Base-by-base conservation (phyloP, 2,329 filamentous ascomycete species). In the Verticillium tricorpus region DNA sequence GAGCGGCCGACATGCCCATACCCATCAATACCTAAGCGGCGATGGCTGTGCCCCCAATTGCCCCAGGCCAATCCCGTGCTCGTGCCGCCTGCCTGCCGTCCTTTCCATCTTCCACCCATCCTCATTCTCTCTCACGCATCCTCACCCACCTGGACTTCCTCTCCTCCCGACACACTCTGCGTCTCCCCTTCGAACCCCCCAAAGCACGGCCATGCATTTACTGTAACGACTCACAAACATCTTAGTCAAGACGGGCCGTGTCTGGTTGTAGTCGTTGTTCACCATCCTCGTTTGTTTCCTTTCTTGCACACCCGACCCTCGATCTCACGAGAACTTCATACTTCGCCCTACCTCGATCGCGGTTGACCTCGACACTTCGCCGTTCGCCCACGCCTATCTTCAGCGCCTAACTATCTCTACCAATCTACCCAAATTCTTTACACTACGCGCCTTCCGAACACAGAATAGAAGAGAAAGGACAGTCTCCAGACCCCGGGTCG, bases 131-230 rank as follows among this genome's bases (percentile, higher is more conserved):
- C 60, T 34, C 57, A 56, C 60, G 39, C 61, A 58, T 60, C 58
- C 31, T 63, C 58, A 57, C 62, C 62, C 59, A 45, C 64, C 50
- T 64, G 57, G 35, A 57, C 40, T 32, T 55, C 34, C 50, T 32
- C 52, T 54, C 39, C 45, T 31, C 45, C 50, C 54, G 59, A 35
- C 52, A 35, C 50, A 55, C 45, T 56, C 40, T 31, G 15, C 54
- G 54, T 56, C 34, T 57, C 37, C 55, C 54, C 54, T 45, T 61
- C 34, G 15, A 50, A 50, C n/a, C 40, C 40, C 34, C 52, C 22
- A 56, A 28, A 56, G 50, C 34, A 40, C 37, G 39, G 59, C 45
- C 45, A 59, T 40, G 57, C 22, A 32, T 35, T 32, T 56, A 56
- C 19, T 32, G 55, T 56, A n/a, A 32, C 55, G 55, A 25, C 25